phyloP scores from a whole-genome alignment of 1,139 yeast species.

The Schizosaccharomyces versatilis region DNA sequence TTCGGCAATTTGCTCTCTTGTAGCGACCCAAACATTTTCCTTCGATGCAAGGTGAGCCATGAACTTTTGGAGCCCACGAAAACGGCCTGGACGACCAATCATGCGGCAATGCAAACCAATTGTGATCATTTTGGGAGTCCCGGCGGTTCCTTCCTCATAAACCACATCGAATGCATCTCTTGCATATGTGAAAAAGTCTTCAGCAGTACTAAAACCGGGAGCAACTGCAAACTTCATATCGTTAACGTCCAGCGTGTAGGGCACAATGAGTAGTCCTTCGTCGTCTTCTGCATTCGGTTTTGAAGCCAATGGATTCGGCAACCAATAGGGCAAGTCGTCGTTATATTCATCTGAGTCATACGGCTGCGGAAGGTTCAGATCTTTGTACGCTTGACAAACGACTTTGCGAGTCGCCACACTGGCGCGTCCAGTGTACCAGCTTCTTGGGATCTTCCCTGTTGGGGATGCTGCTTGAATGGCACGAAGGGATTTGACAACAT shows the following conservation, averaged over 20 bases:
- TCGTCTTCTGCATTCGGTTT: constrained; percentile 14
- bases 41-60: constrained; percentile 20
- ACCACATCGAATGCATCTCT: constrained; percentile 22
- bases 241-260: constrained; percentile 21
- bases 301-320: constrained; percentile 17
- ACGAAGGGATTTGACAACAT: constrained; percentile 18
- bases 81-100: constrained; percentile 23
- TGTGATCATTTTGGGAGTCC: constrained; percentile 20
- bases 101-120: constrained; percentile 22
- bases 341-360: constrained; percentile 21
- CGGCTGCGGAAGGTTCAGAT: constrained; percentile 18
- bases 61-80: constrained; percentile 20
- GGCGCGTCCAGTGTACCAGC: constrained; percentile 22
- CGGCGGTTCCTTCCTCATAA: constrained; percentile 21
- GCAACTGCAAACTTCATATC: constrained; percentile 20
- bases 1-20: constrained; percentile 21
- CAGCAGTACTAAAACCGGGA: constrained; percentile 15
- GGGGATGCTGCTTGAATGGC: constrained; percentile 16
- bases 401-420: constrained; percentile 19
- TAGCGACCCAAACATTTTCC: constrained; percentile 23
- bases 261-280: constrained; percentile 21
- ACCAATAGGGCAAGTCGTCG: constrained; percentile 23
- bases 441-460: constrained; percentile 19
- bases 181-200: constrained; percentile 17
- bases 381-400: constrained; percentile 19